Conservation (phyloP, 1,284 basidiomycete genomes). For the Golubevia pallescens region DNA sequence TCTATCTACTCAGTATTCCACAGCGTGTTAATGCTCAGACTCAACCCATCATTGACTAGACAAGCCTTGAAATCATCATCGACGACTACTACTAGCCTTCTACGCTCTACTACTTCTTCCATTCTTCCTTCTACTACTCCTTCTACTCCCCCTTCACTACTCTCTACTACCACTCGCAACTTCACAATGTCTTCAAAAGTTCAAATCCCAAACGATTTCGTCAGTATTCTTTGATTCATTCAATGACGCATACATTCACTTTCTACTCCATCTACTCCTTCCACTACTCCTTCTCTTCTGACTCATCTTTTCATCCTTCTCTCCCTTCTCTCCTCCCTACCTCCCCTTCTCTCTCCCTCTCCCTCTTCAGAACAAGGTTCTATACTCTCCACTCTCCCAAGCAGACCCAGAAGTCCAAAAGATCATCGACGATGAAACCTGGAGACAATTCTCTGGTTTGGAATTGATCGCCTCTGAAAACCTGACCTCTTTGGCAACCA, state of each 20-base stretch:
- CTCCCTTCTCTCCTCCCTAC: background rate
- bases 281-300: background rate
- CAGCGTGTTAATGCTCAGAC: no score
- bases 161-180: constrained; percentile 18
- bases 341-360: background rate
- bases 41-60: no score
- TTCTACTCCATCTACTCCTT: constrained; percentile 6
- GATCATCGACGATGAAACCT: constrained; percentile 99
- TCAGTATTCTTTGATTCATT: constrained; percentile 21
- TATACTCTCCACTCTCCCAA: constrained; percentile 86
- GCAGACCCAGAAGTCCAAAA: constrained; percentile 92
- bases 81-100: no score
- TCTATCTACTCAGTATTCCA: no score
- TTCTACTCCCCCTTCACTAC: no score
- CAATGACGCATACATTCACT: background rate
- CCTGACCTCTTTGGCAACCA: constrained; percentile 66
- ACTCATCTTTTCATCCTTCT: no score
- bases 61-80: no score
- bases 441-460: constrained; percentile 92
- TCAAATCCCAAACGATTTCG: constrained; percentile 54
- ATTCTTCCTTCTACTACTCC: no score
- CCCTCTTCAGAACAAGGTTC: constrained; percentile 77
- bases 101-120: no score
- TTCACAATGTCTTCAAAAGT: constrained; percentile 27
- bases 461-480: constrained; percentile 92